Base-by-base conservation (phyloP, 306 rosid genomes). In the Quercus wislizeni region DNA sequence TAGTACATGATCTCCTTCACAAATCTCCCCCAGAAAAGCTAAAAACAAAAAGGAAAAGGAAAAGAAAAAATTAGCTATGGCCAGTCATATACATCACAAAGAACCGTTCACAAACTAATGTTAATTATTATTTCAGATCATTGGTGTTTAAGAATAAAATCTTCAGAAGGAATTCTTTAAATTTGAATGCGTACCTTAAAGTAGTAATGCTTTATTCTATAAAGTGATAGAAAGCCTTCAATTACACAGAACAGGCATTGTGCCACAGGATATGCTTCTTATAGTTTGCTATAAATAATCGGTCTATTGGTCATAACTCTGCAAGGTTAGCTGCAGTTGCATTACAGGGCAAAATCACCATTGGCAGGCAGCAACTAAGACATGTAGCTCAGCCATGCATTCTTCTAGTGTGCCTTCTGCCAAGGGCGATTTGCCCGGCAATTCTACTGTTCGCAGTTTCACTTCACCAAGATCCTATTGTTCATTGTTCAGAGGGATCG, bases 401-500 rank as follows among this genome's bases (percentile, higher is more conserved):
- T 38, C 51, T 69, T 69, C 69, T 61, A 80, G 90, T 69, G 80
- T 57, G 71, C 69, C 64, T 46, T 52, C 84, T 84, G 91, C 92
- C 88, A 89, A 91, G 85, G 95, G 86, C 89, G 91, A 89, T 85
- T 91, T 91, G 91, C 89, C 89, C 90, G 75, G 92, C 89, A 75
- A 89, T 91, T 76, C 88, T 82, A 52, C 74, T 72, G 41, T 9
- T 9, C 41, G 91, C 87, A 75, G 87, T 91, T 76, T 87, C 81
- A 52, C 74, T 72, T 79, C 86, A 84, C 73, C 23, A 55, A 55
- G 61, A 7, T 72, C 64, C 63, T 6, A 20, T 25, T 21, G 35
- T 20, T 61, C 2, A 11, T 61, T 61, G 3, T 21, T n/a, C 25
- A 55, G 5, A 19, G 61, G 9, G 43, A 35, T 35, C 7, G 4